Conservation (phyloP, 192 early-diverging fungal species). For the Backusella circina region DNA sequence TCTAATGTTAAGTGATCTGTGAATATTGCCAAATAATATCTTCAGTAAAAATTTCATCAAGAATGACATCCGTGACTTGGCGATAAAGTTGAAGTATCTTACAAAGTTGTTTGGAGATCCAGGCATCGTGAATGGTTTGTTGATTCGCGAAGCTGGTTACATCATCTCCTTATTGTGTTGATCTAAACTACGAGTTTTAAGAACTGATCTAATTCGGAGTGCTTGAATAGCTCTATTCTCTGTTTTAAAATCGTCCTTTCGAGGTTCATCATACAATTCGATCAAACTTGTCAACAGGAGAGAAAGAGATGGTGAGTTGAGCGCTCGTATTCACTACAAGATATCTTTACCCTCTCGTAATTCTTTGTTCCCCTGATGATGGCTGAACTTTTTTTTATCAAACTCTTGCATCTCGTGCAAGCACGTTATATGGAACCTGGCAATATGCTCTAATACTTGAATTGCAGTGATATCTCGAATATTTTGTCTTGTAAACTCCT, state of each 20-base stretch:
- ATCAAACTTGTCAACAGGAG: slow-evolving; percentile 73
- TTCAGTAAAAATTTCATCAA: no score
- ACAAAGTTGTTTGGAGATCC: no score
- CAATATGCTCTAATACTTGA: slow-evolving; percentile 73
- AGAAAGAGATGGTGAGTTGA: background rate
- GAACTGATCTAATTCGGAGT: slow-evolving; percentile 67
- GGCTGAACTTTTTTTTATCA: slow-evolving; percentile 52
- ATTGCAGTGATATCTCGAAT: slow-evolving; percentile 67
- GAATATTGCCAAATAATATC: no score
- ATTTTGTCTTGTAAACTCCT: slow-evolving; percentile 88
- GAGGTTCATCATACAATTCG: slow-evolving; percentile 83
- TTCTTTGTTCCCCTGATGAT: slow-evolving; percentile 86
- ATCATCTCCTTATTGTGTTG: slow-evolving; percentile 47
- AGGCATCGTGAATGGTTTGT: no score
- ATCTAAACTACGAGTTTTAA: slow-evolving; percentile 58
- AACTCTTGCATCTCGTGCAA: slow-evolving; percentile 66
- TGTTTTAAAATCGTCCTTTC: slow-evolving; percentile 44
- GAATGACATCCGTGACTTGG: no score
- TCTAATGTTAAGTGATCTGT: no score
- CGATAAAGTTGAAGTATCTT: no score
- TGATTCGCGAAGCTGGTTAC: slow-evolving; percentile 25
- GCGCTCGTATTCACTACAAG: background rate
- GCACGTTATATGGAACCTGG: slow-evolving; percentile 82
- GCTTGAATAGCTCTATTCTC: slow-evolving; percentile 76
- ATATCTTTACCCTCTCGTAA: slow-evolving; percentile 70